Base-by-base conservation (phyloP, 2,329 filamentous ascomycete genomes). In the Ophiocordyceps australis region DNA sequence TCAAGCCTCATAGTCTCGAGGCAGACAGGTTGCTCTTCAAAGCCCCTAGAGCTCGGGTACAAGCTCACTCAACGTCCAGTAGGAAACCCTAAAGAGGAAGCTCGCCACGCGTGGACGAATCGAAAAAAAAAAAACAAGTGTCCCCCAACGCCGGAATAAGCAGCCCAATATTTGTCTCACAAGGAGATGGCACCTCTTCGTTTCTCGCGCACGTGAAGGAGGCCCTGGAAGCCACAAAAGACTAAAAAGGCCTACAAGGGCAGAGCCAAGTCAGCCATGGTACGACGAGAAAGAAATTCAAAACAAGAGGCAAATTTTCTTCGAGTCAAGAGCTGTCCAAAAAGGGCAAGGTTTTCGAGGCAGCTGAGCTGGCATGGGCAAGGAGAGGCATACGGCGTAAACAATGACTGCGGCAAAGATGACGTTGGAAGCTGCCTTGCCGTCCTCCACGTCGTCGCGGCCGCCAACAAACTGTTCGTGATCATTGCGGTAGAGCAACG, bases 221-320 rank as follows among this genome's bases (percentile, higher is more conserved):
- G 69, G 35, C 83, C 86, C 51, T 95, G 86, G 38, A 85, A 69
- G 30, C 76, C 79, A 54, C 86, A 95, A 57, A 92, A 94, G 26
- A 91, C 63, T 29, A 94, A 67, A 62, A 95, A 95, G 12, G 65
- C 73, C 85, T 91, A 36, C 17, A 26, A 2, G 8, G 13, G 18
- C 13, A 14, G 3, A 9, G 26, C 32, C n/a, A 39, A 34, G 7
- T 23, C 11, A 14, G 12, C 25, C 9, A 10, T 5, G 21, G n/a
- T n/a, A n/a, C n/a, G n/a, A n/a, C n/a, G 21, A 8, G n/a, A 23
- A 23, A 14, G 21, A 5, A n/a, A n/a, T n/a, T n/a, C n/a, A n/a
- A n/a, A n/a, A n/a, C n/a, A n/a, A n/a, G 20, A n/a, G 20, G 8
- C 3, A 14, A 14, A 4, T 3, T 10, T 7, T 9, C 14, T 23